These are phyloP conservation scores for Bacidia gigantensis DNA, from an alignment of 495 filamentous ascomycete genomes.

Conservation along the genomic window DNA sequence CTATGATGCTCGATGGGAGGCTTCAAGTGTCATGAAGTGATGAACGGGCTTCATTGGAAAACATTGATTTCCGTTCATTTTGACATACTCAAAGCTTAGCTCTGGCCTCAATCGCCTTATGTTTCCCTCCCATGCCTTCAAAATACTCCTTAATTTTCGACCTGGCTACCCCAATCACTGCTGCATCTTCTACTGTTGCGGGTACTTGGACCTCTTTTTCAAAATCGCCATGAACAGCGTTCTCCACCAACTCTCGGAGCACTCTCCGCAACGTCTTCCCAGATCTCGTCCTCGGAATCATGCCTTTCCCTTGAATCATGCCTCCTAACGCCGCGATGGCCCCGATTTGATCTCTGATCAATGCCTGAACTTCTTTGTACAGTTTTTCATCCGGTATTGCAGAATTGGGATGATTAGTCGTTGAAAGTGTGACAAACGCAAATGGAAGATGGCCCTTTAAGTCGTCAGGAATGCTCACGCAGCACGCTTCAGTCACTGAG, in stretches of 20 bases:
- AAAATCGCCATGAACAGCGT: constrained; percentile 38
- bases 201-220: constrained; percentile 39
- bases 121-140: constrained; percentile 21
- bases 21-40: too few relatives aligned
- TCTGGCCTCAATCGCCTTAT: constrained; percentile 15
- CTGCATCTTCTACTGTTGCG: constrained; percentile 45
- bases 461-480: constrained; percentile 70
- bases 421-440: constrained; percentile 58
- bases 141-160: constrained; percentile 45
- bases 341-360: constrained; percentile 72
- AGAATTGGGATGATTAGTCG: constrained; percentile 32
- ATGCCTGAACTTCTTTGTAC: constrained; percentile 42
- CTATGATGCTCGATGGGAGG: too few relatives aligned
- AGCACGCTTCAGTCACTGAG: constrained; percentile 62
- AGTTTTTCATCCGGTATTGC: constrained; percentile 37
- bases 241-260: constrained; percentile 65
- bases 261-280: constrained; percentile 80
- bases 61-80: too few relatives aligned
- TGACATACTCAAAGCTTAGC: constrained; percentile 14
- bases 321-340: constrained; percentile 74
- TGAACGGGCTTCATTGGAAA: too few relatives aligned
- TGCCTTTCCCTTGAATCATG: constrained; percentile 70
- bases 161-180: constrained; percentile 43
- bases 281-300: constrained; percentile 82
- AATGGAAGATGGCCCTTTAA: constrained; percentile 87